A percentile compares a stretch with the other conserved stretches of the same genome.
Evolutionary conservation across 352 stramenopile species (phyloP).

Genomic region (Phytophthora niederhauseri): DNA sequence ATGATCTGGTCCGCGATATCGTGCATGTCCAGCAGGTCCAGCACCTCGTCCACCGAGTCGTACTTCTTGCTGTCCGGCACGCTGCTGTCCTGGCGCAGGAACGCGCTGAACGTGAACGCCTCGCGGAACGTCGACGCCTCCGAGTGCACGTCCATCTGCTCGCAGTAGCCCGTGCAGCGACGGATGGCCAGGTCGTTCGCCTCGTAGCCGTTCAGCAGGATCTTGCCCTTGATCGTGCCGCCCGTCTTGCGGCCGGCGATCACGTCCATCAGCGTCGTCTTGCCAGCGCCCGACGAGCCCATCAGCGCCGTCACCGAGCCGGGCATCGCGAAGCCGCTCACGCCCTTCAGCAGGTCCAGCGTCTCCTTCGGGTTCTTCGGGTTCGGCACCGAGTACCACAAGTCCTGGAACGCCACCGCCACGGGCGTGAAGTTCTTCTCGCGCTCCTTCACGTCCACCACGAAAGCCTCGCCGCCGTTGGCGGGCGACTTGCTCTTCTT

Average conservation of each 20-base stretch:
- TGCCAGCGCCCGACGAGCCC: constrained; percentile 77
- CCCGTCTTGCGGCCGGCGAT: constrained; percentile 78
- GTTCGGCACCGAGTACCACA: constrained; percentile 46
- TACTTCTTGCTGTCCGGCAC: constrained; percentile 31
- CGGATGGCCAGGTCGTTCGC: constrained; percentile 44
- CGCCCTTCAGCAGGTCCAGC: constrained; percentile 65
- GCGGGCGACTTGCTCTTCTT: constrained; percentile 14
- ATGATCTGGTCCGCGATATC: constrained; percentile 39
- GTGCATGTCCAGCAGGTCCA: constrained; percentile 33
- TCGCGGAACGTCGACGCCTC: constrained; percentile 86
- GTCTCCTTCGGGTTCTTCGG: constrained; percentile 42
- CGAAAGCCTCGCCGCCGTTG: constrained; percentile 4
- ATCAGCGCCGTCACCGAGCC: constrained; percentile 88
- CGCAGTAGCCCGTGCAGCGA: constrained; percentile 46
- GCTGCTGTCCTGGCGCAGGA: constrained; percentile 52
- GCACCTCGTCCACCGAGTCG: constrained; percentile 32
- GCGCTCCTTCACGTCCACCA: constrained; percentile 21
- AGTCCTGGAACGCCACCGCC: constrained; percentile 37
- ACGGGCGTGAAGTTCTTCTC: constrained; percentile 42
- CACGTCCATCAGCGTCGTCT: constrained; percentile 92
- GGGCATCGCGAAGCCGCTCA: constrained; percentile 49
- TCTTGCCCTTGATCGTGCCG: constrained; percentile 66
- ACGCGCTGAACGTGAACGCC: constrained; percentile 86
- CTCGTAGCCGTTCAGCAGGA: constrained; percentile 44
- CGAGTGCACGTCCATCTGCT: constrained; percentile 88